A percentile compares a stretch with the other conserved stretches of the same genome.
Evolutionary conservation across 2,329 filamentous ascomycete genomes (phyloP).

Genomic region (Colletotrichum salicis): DNA sequence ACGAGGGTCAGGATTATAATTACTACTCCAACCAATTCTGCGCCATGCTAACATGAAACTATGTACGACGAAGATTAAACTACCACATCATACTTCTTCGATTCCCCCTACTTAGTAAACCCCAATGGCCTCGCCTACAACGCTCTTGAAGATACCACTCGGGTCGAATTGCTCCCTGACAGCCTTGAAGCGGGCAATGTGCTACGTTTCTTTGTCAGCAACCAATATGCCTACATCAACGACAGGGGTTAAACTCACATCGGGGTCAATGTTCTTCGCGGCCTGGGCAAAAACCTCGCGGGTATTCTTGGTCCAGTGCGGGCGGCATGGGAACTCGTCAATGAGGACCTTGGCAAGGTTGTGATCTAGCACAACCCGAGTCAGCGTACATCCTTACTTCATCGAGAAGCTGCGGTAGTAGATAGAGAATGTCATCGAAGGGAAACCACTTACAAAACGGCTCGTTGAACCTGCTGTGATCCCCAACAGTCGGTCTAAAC

Average conservation of each 20-base stretch:
- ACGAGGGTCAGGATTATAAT: too few relatives aligned
- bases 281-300: slow-evolving; percentile 56
- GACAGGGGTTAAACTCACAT: slow-evolving; percentile 41
- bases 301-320: slow-evolving; percentile 66
- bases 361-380: slow-evolving; percentile 45
- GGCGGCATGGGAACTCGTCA: slow-evolving; percentile 61
- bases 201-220: slow-evolving; percentile 35
- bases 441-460: slow-evolving; percentile 54
- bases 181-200: slow-evolving; percentile 59
- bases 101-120: slow-evolving; percentile 45
- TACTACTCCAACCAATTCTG: background rate
- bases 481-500: slow-evolving; percentile 57
- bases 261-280: slow-evolving; percentile 58
- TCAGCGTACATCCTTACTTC: background rate
- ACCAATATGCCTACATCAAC: background rate
- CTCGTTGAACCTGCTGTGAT: slow-evolving; percentile 60
- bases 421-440: background rate
- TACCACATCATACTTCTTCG: background rate
- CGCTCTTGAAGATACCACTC: slow-evolving; percentile 57
- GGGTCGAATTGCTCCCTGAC: slow-evolving; percentile 60
- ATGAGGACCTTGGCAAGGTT: slow-evolving; percentile 58
- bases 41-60: background rate
- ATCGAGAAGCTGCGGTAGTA: background rate
- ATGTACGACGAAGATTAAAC: background rate
- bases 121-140: slow-evolving; percentile 60